Evolutionary conservation across 2,329 filamentous ascomycete species (phyloP), one percentile per base, ranked within the genome.

Genomic region (Paradendryphiella salina): DNA sequence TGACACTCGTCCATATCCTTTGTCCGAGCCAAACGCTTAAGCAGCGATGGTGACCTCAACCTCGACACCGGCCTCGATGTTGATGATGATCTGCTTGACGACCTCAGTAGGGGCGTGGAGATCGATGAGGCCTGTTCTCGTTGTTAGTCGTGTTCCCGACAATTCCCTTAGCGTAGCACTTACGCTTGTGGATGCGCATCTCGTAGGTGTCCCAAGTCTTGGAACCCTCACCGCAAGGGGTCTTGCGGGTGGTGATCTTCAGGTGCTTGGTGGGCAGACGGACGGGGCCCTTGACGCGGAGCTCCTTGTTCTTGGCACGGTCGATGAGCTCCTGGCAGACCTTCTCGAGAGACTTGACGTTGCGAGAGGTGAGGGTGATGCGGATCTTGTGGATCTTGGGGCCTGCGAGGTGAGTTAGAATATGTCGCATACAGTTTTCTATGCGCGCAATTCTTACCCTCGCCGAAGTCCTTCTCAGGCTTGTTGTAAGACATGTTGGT

Each of bases 131-230:
- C 61, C 61, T 64, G 28, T 26, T 21, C n/a, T n/a, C 20, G 6
- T 9, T n/a, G 10, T 51, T 51, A 51, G 37, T 26, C 29, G 23
- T 35, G 17, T 23, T 18, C 26, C 13, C 8, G 13, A 4, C 14
- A 20, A 21, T 23, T 33, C 23, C 14, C 36, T 13, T 4, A 4
- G 7, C 5, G n/a, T 14, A 23, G 21, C n/a, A 44, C 50, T 36
- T 53, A 64, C 92, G 89, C 88, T 96, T 96, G 86, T 96, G 91
- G 78, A 96, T 96, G 82, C 93, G 88, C 91, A 99, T 95, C 88
- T 99, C 93, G 80, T 84, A 99, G 79, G 84, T 87, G 79, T 97
- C 94, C 94, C 94, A 99, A 76, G 94, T 99, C 90, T 99, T 99
- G 80, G 89, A 95, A 82, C 94, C 94, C 86, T 99, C 94, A 89